Evolutionary conservation across 2,329 filamentous ascomycete genomes (phyloP).

Genomic region (Pestalotiopsis fici): DNA sequence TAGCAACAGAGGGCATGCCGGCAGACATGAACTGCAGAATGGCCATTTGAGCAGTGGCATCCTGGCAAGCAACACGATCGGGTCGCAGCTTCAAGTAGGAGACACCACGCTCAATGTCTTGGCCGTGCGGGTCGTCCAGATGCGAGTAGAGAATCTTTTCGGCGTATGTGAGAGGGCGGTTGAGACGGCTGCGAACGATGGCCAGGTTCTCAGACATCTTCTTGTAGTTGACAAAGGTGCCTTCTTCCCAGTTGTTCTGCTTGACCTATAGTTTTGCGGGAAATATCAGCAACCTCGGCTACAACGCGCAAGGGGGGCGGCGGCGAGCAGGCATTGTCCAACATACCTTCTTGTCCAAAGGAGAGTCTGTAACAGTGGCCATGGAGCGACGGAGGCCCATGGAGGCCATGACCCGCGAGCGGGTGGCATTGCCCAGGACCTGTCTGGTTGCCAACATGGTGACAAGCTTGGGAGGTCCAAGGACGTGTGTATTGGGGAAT

Average conservation of each 20-base stretch:
- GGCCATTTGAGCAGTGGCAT: conserved; percentile 99
- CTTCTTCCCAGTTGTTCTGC: conserved; percentile 96
- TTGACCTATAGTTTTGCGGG: conserved; percentile 58
- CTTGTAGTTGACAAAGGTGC: conserved; percentile 99
- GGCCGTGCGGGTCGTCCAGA: conserved; percentile 92
- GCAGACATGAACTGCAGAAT: conserved; percentile 99
- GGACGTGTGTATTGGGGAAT: conserved; percentile 16
- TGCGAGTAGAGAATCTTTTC: conserved; percentile 99
- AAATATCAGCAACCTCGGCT: conserved; percentile 23
- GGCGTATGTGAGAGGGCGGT: conserved; percentile 89
- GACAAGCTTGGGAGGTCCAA: conserved; percentile 30
- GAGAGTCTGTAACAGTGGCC: conserved; percentile 83
- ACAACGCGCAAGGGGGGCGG: background rate
- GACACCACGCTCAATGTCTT: conserved; percentile 93
- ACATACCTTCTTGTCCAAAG: conserved; percentile 84
- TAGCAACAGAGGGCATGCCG: conserved; percentile 92
- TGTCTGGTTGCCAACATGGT: conserved; percentile 73
- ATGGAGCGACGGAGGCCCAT: conserved; percentile 67
- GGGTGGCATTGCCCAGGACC: conserved; percentile 66
- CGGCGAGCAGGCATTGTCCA: background rate
- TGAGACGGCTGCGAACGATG: conserved; percentile 85
- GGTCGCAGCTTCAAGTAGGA: conserved; percentile 97
- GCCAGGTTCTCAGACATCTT: conserved; percentile 98
- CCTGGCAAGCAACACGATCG: conserved; percentile 97
- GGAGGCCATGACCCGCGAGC: conserved; percentile 56